A percentile compares a stretch with the other conserved stretches of the same genome.
phyloP scores from a whole-genome alignment of 139 green algal genomes.

The Tetradesmus obliquus region DNA sequence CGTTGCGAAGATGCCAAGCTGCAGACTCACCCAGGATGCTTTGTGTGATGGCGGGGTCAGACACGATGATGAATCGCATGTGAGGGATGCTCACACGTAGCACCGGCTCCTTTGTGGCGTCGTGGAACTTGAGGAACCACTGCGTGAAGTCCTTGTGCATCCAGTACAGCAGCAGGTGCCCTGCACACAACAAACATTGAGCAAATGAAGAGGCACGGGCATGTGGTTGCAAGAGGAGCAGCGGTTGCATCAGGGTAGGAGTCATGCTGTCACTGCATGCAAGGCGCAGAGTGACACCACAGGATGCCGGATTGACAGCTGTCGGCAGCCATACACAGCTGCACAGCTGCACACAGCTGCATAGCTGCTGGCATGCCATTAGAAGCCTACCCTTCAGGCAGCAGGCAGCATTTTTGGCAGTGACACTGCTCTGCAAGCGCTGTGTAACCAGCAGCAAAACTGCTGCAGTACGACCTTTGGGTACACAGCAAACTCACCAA shows the following conservation, averaged over 20 bases:
- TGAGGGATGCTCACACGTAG: conserved; percentile 7
- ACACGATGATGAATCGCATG: conserved; percentile 15
- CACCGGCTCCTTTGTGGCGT: conserved; percentile 14
- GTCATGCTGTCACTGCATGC: background rate
- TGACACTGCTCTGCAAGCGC: background rate
- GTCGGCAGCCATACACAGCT: no score
- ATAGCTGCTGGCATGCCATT: background rate
- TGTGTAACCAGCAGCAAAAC: background rate
- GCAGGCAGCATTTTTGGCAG: no score
- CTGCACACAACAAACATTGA: background rate
- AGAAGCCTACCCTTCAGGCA: background rate
- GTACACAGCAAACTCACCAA: background rate
- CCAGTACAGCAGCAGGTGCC: conserved; percentile 35
- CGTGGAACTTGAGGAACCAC: conserved; percentile 43
- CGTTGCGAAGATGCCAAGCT: background rate
- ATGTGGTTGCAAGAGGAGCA: background rate
- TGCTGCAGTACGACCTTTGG: background rate
- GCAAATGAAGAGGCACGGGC: background rate
- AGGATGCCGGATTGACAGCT: no score
- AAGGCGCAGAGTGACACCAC: no score
- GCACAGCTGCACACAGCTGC: background rate
- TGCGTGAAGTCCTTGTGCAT: conserved; percentile 22
- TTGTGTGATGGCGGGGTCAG: conserved; percentile 19
- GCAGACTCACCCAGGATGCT: background rate
- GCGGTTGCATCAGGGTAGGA: background rate